Conservation (phyloP, 805 yeast species). For the Kodamaea kakaduensis region DNA sequence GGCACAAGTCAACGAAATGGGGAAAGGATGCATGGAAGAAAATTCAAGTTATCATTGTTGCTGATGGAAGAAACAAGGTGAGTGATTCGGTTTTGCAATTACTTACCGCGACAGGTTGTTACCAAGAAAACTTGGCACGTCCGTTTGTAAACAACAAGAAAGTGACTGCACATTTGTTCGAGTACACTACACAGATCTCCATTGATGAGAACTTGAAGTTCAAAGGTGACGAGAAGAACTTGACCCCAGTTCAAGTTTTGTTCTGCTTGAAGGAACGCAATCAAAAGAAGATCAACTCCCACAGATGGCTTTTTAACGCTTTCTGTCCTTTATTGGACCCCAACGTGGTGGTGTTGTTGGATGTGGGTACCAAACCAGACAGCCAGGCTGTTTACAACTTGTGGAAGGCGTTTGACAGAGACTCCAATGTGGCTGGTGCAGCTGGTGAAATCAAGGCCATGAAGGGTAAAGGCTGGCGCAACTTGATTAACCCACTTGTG, state of each 20-base stretch:
- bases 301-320: conserved; percentile 96
- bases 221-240: conserved; percentile 83
- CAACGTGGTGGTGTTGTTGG: conserved; percentile 80
- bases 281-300: conserved; percentile 92
- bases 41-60: conserved; percentile 83
- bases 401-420: conserved; percentile 97
- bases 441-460: conserved; percentile 96
- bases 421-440: conserved; percentile 97
- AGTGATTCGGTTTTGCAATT: conserved; percentile 81
- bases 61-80: conserved; percentile 93
- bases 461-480: conserved; percentile 84
- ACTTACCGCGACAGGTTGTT: conserved; percentile 91
- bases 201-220: conserved; percentile 85
- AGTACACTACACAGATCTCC: conserved; percentile 93
- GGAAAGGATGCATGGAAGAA: conserved; percentile 97
- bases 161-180: conserved; percentile 92
- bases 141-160: conserved; percentile 87
- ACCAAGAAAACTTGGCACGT: conserved; percentile 96
- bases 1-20: conserved; percentile 85
- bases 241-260: conserved; percentile 91
- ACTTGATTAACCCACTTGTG: conserved; percentile 83
- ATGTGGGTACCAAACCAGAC: conserved; percentile 98
- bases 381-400: conserved; percentile 82
- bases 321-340: conserved; percentile 91
- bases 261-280: conserved; percentile 92